Evolutionary conservation across 2,329 filamentous ascomycete species (phyloP).

Genomic region (Talaromyces piceae): DNA sequence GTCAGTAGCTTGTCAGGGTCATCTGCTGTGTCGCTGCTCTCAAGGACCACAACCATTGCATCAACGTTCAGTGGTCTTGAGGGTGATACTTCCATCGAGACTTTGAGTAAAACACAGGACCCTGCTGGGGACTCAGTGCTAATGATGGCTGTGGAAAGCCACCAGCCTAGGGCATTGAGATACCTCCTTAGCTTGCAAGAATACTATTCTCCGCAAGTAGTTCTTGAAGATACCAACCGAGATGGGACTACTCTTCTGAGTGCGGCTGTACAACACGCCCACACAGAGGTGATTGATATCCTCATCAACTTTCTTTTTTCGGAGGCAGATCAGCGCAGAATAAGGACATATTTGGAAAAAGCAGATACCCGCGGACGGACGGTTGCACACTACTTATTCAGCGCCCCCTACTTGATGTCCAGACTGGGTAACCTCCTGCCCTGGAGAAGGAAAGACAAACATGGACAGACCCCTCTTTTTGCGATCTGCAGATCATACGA

Average conservation of each 20-base stretch:
- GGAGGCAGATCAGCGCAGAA: conserved; percentile 46
- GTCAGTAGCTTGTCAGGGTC: conserved; percentile 79
- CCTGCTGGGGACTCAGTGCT: conserved; percentile 70
- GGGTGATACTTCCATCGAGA: conserved; percentile 77
- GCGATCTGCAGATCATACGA: conserved; percentile 94
- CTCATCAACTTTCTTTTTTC: conserved; percentile 64
- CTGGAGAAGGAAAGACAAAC: conserved; percentile 88
- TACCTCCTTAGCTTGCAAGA: conserved; percentile 73
- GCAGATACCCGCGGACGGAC: conserved; percentile 84
- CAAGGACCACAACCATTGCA: conserved; percentile 68
- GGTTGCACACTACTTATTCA: conserved; percentile 92
- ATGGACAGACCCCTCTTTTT: conserved; percentile 95
- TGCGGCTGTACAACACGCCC: conserved; percentile 79
- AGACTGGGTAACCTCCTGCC: conserved; percentile 70
- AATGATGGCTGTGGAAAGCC: conserved; percentile 77
- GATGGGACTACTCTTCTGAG: conserved; percentile 85
- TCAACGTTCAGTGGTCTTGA: conserved; percentile 68
- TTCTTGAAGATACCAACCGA: conserved; percentile 79
- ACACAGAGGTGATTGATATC: conserved; percentile 65
- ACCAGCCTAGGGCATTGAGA: conserved; percentile 61
- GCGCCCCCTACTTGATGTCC: conserved; percentile 72
- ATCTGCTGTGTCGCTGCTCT: conserved; percentile 76
- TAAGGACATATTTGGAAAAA: conserved; percentile 62
- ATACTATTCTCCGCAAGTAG: conserved; percentile 62
- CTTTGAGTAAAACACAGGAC: conserved; percentile 50